These are phyloP conservation scores for Phytophthora idaei DNA, from an alignment of 352 stramenopile species.

Conservation along the genomic window DNA sequence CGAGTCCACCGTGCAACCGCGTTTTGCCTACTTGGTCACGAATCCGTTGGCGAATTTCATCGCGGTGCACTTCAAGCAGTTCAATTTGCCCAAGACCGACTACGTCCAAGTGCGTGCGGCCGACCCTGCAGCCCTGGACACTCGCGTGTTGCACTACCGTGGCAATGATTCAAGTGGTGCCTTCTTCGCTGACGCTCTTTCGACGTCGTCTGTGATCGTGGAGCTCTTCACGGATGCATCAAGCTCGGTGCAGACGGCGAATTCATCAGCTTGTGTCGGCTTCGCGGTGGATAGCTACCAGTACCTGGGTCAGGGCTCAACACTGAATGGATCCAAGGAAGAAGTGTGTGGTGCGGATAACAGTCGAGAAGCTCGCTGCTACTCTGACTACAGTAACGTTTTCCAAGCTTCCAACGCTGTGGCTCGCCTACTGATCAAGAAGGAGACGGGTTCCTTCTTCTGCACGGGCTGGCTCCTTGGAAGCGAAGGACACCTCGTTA, in stretches of 20 bases:
- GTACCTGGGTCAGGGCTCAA: conserved; percentile 36
- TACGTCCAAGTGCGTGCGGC: conserved; percentile 54
- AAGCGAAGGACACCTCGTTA: conserved; percentile 78
- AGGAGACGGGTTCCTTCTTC: conserved; percentile 54
- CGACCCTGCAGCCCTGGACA: conserved; percentile 34
- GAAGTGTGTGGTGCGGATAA: conserved; percentile 69
- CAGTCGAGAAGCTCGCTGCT: conserved; percentile 67
- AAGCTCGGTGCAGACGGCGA: conserved; percentile 20
- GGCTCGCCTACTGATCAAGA: conserved; percentile 69
- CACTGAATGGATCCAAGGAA: conserved; percentile 44
- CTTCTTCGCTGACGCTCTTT: conserved; percentile 52
- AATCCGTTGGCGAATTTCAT: conserved; percentile 63
- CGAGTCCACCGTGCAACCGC: conserved; percentile 25
- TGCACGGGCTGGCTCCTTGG: conserved; percentile 81
- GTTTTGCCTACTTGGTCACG: conserved; percentile 47
- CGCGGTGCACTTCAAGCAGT: conserved; percentile 64
- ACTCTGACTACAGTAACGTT: conserved; percentile 17
- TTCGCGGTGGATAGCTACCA: conserved; percentile 63
- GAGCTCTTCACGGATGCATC: conserved; percentile 51
- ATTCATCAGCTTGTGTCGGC: conserved; percentile 40
- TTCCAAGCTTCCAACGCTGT: conserved; percentile 47
- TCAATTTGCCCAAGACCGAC: conserved; percentile 65
- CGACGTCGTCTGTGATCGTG: conserved; percentile 46
- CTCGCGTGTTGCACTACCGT: conserved; percentile 38
- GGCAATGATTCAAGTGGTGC: conserved; percentile 32